phyloP scores from a whole-genome alignment of 2,329 filamentous ascomycete genomes.

The Colletotrichum australisinense region DNA sequence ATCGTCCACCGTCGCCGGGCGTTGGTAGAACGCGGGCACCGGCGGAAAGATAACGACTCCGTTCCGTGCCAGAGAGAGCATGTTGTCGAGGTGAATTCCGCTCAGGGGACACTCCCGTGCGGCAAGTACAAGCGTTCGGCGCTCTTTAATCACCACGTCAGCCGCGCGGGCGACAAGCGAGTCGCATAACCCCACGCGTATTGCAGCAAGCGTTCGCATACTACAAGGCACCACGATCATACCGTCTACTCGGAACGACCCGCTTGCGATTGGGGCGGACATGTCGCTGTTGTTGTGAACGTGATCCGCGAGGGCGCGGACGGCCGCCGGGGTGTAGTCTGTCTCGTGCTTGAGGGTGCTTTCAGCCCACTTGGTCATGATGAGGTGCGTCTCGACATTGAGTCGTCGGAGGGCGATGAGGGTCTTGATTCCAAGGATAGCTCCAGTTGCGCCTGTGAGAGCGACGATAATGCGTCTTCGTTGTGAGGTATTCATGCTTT shows the following conservation, averaged over 20 bases:
- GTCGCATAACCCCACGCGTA: conserved; percentile 54
- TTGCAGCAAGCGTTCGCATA: conserved; percentile 59
- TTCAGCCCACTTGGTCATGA: conserved; percentile 61
- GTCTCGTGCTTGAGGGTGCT: conserved; percentile 59
- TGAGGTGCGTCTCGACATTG: conserved; percentile 58
- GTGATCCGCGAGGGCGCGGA: conserved; percentile 5
- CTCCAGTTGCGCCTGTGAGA: conserved; percentile 62
- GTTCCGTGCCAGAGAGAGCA: conserved; percentile 50
- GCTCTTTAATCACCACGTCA: conserved; percentile 59
- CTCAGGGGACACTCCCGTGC: conserved; percentile 58
- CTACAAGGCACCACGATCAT: conserved; percentile 62
- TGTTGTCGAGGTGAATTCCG: conserved; percentile 59
- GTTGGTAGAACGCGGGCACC: conserved; percentile 57
- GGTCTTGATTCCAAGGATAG: conserved; percentile 53
- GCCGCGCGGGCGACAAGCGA: conserved; percentile 58
- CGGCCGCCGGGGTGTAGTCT: neutral
- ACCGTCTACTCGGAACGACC: conserved; percentile 55
- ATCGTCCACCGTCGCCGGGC: conserved; percentile 51
- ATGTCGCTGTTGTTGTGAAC: conserved; percentile 50
- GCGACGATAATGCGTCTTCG: conserved; percentile 55
- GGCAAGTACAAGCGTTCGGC: conserved; percentile 50
- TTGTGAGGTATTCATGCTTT: neutral
- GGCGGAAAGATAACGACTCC: conserved; percentile 58
- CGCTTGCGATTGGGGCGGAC: conserved; percentile 56
- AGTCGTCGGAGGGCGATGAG: conserved; percentile 53